Evolutionary conservation across 768 basidiomycete genomes (phyloP).

Genomic region (Termitomyces sp.): DNA sequence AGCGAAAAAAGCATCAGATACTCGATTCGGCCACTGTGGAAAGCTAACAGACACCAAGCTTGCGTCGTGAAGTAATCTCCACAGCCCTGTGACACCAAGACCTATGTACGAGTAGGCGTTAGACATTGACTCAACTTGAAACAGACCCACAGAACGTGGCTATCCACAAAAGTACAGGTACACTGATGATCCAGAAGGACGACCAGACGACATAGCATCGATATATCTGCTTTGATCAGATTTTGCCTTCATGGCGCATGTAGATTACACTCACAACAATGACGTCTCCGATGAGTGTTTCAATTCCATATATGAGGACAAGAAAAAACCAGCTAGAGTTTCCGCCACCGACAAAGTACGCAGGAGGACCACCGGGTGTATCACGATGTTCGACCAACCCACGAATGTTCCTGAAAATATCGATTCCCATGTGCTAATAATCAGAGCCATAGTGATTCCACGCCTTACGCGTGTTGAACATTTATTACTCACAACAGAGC

Average conservation of each 20-base stretch:
- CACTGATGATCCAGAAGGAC: neutral
- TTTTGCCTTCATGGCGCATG: neutral
- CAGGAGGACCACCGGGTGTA: neutral
- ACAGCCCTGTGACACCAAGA: neutral
- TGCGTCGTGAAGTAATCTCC: neutral
- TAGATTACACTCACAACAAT: neutral
- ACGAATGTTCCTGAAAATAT: neutral
- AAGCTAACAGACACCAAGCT: neutral
- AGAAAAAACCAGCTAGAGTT: neutral
- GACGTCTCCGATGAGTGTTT: neutral
- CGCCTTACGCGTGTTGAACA: too few species aligned
- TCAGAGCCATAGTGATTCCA: neutral
- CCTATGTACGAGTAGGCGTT: neutral
- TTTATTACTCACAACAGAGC: neutral
- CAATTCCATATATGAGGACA: neutral
- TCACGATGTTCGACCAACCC: neutral
- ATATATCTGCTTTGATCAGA: neutral
- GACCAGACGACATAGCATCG: constrained; percentile 6
- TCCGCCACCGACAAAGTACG: neutral
- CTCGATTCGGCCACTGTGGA: neutral
- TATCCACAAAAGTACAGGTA: constrained; percentile 2
- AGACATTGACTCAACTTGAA: neutral
- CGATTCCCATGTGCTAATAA: constrained; percentile 2
- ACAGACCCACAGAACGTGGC: neutral
- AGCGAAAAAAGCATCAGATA: neutral